Base-by-base conservation (phyloP, 805 yeast genomes). In the Clavispora phyllophila region DNA sequence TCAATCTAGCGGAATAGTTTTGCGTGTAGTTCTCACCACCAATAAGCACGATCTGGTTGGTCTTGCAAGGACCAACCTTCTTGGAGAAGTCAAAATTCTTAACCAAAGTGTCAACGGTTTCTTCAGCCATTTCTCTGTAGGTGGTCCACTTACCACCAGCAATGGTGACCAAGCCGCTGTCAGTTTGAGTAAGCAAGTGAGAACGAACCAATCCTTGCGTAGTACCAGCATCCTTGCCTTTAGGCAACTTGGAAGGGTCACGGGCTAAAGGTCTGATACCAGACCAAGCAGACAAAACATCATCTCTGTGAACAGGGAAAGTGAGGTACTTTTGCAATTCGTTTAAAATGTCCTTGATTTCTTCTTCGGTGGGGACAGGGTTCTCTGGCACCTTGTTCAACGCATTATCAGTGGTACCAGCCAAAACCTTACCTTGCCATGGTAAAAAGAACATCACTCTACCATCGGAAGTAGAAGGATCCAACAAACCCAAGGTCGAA, bases 121-220 rank as follows among this genome's bases (percentile, higher is more conserved):
- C 96, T 69, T 90, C 82, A 18, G 97, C 96, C 97, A 90, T 90
- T 71, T 88, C 95, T 71, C 97, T 79, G 73, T 90, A 91, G 28
- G 98, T 90, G 41, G 98, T 90, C 98, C 98, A 90, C 70, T 90
- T 90, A 63, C 98, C 98, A 57, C 97, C 98, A 15, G 95, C 83
- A 52, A 90, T 85, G 31, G 98, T 90, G 31, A 90, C 73, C 53
- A 90, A 76, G 20, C 91, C 93, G 43, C 84, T 74, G 45, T 74
- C 80, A 26, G 95, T 78, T 24, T 79, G 73, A 56, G 84, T 76
- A 42, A 90, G 75, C 55, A 90, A 73, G 66, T 90, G 98, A 53
- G 87, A 84, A 70, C 98, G 83, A 35, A 90, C 98, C 51, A 90
- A 73, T 41, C 89, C 90, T 69, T 89, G 93, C 45, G 97, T 90